These are phyloP conservation scores for Flaveria trinervia DNA, from an alignment of 129 eudicot genomes.

Conservation along the genomic window DNA sequence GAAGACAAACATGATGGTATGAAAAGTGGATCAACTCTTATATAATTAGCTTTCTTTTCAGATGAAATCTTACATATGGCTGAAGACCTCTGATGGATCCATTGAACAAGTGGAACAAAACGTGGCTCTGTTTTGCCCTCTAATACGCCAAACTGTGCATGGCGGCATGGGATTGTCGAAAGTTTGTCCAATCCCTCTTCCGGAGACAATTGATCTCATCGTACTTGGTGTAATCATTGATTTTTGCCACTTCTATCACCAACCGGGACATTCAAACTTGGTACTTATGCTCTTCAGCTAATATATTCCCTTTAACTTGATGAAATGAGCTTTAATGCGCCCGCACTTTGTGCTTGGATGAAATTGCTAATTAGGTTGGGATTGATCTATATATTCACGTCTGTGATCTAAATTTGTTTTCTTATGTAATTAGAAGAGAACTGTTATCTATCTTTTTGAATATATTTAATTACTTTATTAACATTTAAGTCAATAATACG, in stretches of 20 bases:
- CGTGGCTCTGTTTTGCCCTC: conserved; percentile 62
- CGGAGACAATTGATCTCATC: conserved; percentile 48
- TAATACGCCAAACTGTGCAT: conserved; percentile 51
- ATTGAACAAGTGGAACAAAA: conserved; percentile 71
- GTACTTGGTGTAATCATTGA: conserved; percentile 56
- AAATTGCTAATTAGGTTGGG: neutral
- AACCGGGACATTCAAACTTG: conserved; percentile 66
- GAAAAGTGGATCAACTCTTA: neutral
- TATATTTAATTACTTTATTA: too few species aligned
- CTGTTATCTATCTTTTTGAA: neutral
- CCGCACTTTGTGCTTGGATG: neutral
- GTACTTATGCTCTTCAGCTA: conserved; percentile 24
- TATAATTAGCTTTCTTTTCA: neutral
- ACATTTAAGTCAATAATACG: neutral
- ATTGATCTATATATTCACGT: neutral
- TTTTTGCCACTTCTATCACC: conserved; percentile 67
- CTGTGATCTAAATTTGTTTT: neutral
- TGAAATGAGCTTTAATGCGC: neutral
- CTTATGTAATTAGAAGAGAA: neutral
- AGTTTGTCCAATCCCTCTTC: conserved; percentile 56
- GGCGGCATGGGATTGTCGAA: conserved; percentile 60
- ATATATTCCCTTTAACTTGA: neutral
- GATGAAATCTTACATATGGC: conserved; percentile 69
- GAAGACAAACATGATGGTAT: neutral
- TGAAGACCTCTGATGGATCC: conserved; percentile 71